Conservation (phyloP, 805 yeast genomes). For the Hanseniaspora valbyensis region DNA sequence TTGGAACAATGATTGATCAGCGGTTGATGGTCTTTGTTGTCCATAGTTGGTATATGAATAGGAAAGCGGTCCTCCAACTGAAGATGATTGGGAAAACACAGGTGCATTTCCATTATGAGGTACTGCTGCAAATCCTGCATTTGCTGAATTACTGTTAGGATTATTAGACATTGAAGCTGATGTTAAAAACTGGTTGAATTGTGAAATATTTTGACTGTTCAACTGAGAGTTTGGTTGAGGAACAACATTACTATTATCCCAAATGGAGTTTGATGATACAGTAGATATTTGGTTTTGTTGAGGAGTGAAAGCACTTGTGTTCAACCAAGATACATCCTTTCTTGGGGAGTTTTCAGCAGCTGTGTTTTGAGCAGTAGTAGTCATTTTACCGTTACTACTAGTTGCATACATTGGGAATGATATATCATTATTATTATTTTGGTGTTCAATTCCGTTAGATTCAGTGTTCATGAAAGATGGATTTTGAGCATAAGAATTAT, state of each 20-base stretch:
- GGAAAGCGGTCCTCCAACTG: neutral
- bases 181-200: constrained; percentile 8
- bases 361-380: neutral
- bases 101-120: neutral
- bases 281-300: neutral
- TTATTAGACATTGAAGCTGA: neutral
- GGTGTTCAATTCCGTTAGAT: neutral
- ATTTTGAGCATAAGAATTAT: neutral
- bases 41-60: no score
- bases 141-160: neutral
- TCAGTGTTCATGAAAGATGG: neutral
- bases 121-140: neutral
- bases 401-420: neutral
- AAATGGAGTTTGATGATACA: constrained; percentile 4
- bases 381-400: neutral
- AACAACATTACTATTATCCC: neutral
- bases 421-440: neutral
- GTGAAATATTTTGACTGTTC: constrained; percentile 8
- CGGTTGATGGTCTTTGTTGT: neutral
- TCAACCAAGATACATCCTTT: constrained; percentile 4
- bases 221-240: neutral
- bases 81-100: neutral
- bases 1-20: neutral
- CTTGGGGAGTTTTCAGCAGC: neutral
- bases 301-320: neutral